A percentile compares a stretch with the other conserved stretches of the same genome.
These are phyloP conservation scores for Plasmopara muralis DNA, from an alignment of 352 stramenopile genomes.

Conservation along the genomic window DNA sequence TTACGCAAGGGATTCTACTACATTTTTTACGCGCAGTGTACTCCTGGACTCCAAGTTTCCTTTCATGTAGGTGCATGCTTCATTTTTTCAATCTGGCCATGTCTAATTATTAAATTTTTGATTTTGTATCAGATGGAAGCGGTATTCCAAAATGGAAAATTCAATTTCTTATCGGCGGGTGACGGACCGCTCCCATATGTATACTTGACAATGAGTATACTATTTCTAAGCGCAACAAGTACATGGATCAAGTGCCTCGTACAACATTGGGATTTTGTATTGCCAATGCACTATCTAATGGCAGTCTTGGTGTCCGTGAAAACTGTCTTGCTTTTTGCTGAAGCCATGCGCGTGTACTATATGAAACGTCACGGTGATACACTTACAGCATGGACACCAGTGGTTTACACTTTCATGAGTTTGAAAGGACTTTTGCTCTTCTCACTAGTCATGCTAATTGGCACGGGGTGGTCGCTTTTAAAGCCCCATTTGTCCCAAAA, in stretches of 20 bases:
- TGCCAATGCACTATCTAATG: constrained; percentile 94
- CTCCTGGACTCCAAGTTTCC: constrained; percentile 59
- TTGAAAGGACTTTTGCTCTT: constrained; percentile 97
- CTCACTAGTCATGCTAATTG: constrained; percentile 95
- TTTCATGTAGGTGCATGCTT: constrained; percentile 61
- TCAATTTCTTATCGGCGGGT: constrained; percentile 82
- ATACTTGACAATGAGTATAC: constrained; percentile 70
- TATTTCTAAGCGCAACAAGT: constrained; percentile 49
- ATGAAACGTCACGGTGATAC: constrained; percentile 92
- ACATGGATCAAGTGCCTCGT: constrained; percentile 68
- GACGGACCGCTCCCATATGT: constrained; percentile 80
- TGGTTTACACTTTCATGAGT: constrained; percentile 95
- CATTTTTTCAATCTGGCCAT: background rate
- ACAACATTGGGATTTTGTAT: constrained; percentile 50
- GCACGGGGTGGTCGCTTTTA: constrained; percentile 94
- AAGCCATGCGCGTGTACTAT: constrained; percentile 93
- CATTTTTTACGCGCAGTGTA: constrained; percentile 82
- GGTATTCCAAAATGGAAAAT: constrained; percentile 69
- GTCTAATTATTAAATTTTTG: constrained; percentile 1
- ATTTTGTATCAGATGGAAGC: constrained; percentile 53
- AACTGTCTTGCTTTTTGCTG: constrained; percentile 88
- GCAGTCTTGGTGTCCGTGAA: constrained; percentile 91
- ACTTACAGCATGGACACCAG: constrained; percentile 84
- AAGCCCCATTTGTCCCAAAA: constrained; percentile 92
- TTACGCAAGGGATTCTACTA: constrained; percentile 77